phyloP scores from a whole-genome alignment of 345 rosid species.

The Pistacia integerrima region DNA sequence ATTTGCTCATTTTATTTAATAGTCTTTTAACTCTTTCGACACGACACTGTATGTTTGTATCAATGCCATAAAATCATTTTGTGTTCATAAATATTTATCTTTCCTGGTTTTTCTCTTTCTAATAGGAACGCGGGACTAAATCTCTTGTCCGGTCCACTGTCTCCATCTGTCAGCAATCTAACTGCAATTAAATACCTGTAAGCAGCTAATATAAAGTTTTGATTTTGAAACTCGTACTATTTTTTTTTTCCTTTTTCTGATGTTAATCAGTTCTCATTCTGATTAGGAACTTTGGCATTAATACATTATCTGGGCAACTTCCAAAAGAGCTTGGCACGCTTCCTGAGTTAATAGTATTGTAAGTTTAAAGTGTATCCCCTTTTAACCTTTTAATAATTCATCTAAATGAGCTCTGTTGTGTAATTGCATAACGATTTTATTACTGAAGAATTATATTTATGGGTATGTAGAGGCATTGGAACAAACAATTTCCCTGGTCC shows the following conservation, averaged over 20 bases:
- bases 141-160: slow-evolving; percentile 48
- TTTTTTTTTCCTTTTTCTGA: background rate
- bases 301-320: slow-evolving; percentile 63
- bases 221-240: background rate
- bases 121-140: slow-evolving; percentile 50
- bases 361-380: slow-evolving; percentile 30
- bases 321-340: slow-evolving; percentile 72
- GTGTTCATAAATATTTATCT: background rate
- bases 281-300: slow-evolving; percentile 51
- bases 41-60: no score
- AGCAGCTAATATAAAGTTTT: slow-evolving; percentile 11
- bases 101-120: slow-evolving; percentile 1
- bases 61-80: no score
- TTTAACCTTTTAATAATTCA: background rate
- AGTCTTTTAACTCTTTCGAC: no score
- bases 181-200: slow-evolving; percentile 67
- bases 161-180: slow-evolving; percentile 50
- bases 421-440: no score
- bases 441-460: background rate
- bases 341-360: slow-evolving; percentile 49
- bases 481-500: slow-evolving; percentile 70
- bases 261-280: background rate
- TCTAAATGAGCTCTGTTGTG: no score
- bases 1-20: no score
- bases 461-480: slow-evolving; percentile 37